Percentiles rank a stretch among this genome's conserved stretches.
phyloP scores from a whole-genome alignment of 2,329 filamentous ascomycete genomes.

The Colletotrichum spaethianum region DNA sequence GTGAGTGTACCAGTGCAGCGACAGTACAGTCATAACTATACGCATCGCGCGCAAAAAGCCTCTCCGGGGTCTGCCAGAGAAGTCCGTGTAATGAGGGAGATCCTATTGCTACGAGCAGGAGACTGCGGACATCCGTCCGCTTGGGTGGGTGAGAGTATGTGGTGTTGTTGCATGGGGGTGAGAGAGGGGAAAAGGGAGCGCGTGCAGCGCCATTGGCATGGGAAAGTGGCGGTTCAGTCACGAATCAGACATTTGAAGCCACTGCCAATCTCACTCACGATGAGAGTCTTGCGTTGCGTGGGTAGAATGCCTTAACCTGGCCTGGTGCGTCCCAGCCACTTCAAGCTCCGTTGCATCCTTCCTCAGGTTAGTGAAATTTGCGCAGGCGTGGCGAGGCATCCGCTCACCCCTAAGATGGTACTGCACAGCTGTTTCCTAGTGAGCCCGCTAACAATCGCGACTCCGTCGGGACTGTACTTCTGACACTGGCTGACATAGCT shows the following conservation, averaged over 20 bases:
- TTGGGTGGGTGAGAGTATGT: not conserved
- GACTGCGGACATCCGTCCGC: not conserved
- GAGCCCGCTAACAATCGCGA: not conserved
- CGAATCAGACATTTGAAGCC: not conserved
- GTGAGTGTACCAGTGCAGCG: not conserved
- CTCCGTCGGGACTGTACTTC: not conserved
- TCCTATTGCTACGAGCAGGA: not conserved
- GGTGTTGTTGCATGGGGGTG: not conserved
- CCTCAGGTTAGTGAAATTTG: not conserved
- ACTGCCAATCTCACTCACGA: not conserved
- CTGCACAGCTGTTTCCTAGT: not conserved
- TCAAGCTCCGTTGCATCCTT: not conserved
- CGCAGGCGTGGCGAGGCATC: not conserved
- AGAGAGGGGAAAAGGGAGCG: not conserved
- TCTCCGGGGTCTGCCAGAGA: not conserved
- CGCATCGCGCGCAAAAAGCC: not conserved
- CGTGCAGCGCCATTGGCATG: not conserved
- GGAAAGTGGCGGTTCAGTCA: not conserved
- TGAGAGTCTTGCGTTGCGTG: not conserved
- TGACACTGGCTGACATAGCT: slow-evolving; percentile 2
- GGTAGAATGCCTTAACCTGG: not conserved
- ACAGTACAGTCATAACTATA: not conserved
- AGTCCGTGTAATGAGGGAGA: not conserved
- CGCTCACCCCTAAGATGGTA: not conserved
- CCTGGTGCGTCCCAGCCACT: slow-evolving; percentile 8